A percentile compares a stretch with the other conserved stretches of the same genome.
phyloP scores from a whole-genome alignment of 208 protist genomes.

The Crithidia brevicula region DNA sequence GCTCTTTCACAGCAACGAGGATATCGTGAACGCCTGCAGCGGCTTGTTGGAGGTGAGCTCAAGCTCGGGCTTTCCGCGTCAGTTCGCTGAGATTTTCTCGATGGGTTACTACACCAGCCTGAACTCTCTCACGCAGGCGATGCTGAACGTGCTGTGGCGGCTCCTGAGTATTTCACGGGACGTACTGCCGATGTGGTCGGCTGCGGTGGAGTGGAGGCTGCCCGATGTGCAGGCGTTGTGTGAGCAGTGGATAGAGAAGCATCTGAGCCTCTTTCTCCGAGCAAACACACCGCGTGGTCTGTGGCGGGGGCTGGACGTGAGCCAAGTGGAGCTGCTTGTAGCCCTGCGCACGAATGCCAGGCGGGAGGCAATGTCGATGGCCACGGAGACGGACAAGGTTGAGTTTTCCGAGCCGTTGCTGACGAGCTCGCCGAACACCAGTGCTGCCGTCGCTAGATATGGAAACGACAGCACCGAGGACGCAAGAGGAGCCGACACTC shows the following conservation, averaged over 20 bases:
- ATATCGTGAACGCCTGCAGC: conserved; percentile 2
- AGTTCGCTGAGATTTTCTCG: conserved; percentile 27
- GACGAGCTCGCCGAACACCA: background rate
- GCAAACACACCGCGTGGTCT: conserved; percentile 14
- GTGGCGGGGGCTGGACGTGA: conserved; percentile 21
- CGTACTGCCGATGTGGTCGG: conserved; percentile 23
- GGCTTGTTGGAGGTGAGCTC: background rate
- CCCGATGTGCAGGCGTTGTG: conserved; percentile 25
- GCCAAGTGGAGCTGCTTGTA: conserved; percentile 24
- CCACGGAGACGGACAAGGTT: background rate
- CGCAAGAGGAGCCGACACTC: background rate
- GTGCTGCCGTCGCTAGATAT: background rate
- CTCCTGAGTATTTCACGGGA: conserved; percentile 8
- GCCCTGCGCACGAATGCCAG: background rate
- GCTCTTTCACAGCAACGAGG: conserved; percentile 11
- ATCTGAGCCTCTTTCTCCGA: conserved; percentile 19
- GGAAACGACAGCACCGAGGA: background rate
- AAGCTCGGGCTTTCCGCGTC: conserved; percentile 1
- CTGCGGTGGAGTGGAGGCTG: conserved; percentile 23
- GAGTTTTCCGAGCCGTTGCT: no score
- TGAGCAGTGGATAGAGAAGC: conserved; percentile 25
- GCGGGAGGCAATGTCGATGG: background rate
- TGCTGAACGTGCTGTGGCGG: conserved; percentile 30
- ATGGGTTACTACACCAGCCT: conserved; percentile 24
- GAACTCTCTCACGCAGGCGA: conserved; percentile 19